Conservation (phyloP, 140 eudicot genomes). For the Cichorium intybus region DNA sequence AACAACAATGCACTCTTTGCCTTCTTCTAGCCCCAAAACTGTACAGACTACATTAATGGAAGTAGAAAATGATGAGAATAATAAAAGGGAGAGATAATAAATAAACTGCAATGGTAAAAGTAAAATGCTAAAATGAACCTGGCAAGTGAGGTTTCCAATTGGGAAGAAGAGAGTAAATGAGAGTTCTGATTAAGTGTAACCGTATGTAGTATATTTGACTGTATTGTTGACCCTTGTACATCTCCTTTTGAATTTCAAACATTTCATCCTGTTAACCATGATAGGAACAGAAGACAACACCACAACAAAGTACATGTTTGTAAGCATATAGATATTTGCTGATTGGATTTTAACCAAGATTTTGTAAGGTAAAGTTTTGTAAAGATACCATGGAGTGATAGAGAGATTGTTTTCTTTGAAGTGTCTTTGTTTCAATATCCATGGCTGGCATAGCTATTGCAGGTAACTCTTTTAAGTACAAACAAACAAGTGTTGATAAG, state of each 20-base stretch:
- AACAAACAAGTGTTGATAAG: background rate
- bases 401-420: constrained; percentile 61
- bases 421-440: constrained; percentile 50
- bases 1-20: constrained; percentile 82
- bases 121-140: constrained; percentile 49
- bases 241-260: constrained; percentile 74
- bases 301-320: background rate
- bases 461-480: background rate
- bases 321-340: background rate
- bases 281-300: no score
- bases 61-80: constrained; percentile 1
- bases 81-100: background rate
- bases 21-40: constrained; percentile 80
- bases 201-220: constrained; percentile 87
- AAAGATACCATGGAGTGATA: constrained; percentile 54
- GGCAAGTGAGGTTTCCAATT: constrained; percentile 92
- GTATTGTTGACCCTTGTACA: constrained; percentile 91
- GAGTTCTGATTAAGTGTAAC: constrained; percentile 77
- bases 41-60: constrained; percentile 59
- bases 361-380: background rate
- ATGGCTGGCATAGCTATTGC: constrained; percentile 59
- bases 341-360: background rate
- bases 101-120: background rate
- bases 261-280: constrained; percentile 50
- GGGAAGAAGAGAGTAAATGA: constrained; percentile 80